phyloP scores from a whole-genome alignment of 2,329 filamentous ascomycete genomes.

The Xylaria polymorpha region DNA sequence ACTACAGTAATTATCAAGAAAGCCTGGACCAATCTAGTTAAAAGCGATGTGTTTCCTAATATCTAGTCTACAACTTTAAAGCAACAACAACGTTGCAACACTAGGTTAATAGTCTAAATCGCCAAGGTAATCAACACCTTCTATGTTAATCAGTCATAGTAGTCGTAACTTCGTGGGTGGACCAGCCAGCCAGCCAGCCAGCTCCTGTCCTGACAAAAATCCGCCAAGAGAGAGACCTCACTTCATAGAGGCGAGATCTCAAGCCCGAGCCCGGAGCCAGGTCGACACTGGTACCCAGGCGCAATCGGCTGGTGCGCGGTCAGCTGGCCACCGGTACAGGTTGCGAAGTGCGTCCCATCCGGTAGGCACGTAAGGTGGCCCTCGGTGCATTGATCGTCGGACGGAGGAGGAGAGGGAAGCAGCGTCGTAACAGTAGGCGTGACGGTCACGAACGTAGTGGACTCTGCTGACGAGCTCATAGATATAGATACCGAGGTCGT shows the following conservation, averaged over 20 bases:
- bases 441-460: background rate
- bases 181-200: background rate
- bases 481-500: background rate
- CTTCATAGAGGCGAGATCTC: constrained; percentile 38
- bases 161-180: background rate
- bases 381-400: constrained; percentile 36
- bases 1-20: constrained; percentile 11
- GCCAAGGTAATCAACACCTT: background rate
- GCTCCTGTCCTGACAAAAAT: background rate
- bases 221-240: background rate
- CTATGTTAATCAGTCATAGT: background rate
- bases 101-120: background rate
- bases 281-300: constrained; percentile 41
- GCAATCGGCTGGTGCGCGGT: constrained; percentile 40
- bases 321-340: constrained; percentile 43
- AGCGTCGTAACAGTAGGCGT: constrained; percentile 1
- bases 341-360: constrained; percentile 43
- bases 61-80: background rate
- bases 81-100: background rate
- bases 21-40: background rate
- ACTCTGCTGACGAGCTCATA: background rate
- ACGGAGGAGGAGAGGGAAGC: background rate
- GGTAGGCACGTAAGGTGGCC: constrained; percentile 45
- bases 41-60: constrained; percentile 8
- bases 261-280: constrained; percentile 40